These are phyloP conservation scores for Metarhizium anisopliae DNA, from an alignment of 2,329 filamentous ascomycete species.

Conservation along the genomic window DNA sequence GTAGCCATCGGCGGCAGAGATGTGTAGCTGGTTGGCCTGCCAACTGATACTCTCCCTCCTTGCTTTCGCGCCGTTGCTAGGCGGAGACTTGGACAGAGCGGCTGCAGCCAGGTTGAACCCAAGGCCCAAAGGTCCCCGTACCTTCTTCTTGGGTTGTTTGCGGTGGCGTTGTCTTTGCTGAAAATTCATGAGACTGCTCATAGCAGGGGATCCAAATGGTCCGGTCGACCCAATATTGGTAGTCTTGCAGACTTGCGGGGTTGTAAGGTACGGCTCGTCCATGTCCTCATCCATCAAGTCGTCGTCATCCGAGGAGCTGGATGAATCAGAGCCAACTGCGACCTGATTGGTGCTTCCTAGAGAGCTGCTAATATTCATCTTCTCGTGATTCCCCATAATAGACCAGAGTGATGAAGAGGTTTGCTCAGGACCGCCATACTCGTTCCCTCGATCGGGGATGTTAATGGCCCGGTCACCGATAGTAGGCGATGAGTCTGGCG, in stretches of 20 bases:
- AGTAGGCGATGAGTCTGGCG: conserved; percentile 83
- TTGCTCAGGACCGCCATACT: conserved; percentile 47
- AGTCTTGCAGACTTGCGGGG: conserved; percentile 65
- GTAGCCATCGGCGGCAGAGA: conserved; percentile 62
- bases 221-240: conserved; percentile 34
- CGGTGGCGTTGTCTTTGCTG: conserved; percentile 65
- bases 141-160: conserved; percentile 53
- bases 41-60: conserved; percentile 84
- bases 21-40: conserved; percentile 80
- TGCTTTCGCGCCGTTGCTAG: conserved; percentile 41
- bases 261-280: conserved; percentile 73
- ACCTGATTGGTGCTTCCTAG: conserved; percentile 56
- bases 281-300: conserved; percentile 64
- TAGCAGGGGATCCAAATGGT: conserved; percentile 61
- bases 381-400: conserved; percentile 60
- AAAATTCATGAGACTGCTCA: conserved; percentile 75
- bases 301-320: conserved; percentile 63
- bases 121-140: conserved; percentile 37
- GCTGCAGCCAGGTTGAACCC: conserved; percentile 38
- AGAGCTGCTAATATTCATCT: conserved; percentile 68
- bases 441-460: conserved; percentile 45
- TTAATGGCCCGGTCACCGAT: conserved; percentile 60
- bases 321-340: conserved; percentile 65
- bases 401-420: conserved; percentile 66
- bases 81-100: conserved; percentile 64